Conservation (phyloP, 1,284 basidiomycete genomes). For the Somion occarium region DNA sequence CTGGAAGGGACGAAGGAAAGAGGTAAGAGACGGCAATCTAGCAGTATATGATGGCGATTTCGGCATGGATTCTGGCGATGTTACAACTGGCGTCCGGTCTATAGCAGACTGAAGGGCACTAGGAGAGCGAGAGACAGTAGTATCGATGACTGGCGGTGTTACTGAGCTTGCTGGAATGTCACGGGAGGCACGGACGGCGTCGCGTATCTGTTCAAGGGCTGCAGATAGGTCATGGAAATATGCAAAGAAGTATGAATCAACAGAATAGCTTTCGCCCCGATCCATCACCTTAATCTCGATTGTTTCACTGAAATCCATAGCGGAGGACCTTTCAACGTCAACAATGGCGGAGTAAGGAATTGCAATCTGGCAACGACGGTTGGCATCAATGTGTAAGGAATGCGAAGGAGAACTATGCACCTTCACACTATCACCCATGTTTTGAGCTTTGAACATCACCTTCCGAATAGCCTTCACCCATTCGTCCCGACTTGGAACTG, state of each 20-base stretch:
- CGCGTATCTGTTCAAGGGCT: constrained; percentile 76
- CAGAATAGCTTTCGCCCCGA: constrained; percentile 67
- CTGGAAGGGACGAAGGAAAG: constrained; percentile 60
- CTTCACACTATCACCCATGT: constrained; percentile 93
- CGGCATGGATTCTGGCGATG: constrained; percentile 12
- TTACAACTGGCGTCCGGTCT: constrained; percentile 35
- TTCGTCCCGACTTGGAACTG: constrained; percentile 76
- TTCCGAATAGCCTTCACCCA: constrained; percentile 94
- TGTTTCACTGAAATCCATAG: constrained; percentile 92
- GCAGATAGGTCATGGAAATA: constrained; percentile 80
- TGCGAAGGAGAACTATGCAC: constrained; percentile 31
- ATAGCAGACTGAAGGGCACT: constrained; percentile 19
- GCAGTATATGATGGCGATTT: constrained; percentile 10
- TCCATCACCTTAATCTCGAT: constrained; percentile 91
- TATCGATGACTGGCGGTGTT: constrained; percentile 56
- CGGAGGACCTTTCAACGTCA: constrained; percentile 83
- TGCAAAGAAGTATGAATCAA: constrained; percentile 92
- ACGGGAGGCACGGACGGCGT: constrained; percentile 60
- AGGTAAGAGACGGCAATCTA: constrained; percentile 34
- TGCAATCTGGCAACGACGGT: constrained; percentile 59
- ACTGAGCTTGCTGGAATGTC: constrained; percentile 33
- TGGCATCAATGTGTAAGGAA: neutral
- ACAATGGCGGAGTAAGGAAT: constrained; percentile 89
- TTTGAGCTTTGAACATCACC: constrained; percentile 92
- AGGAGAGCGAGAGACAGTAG: constrained; percentile 47